Conservation (phyloP, 2,329 filamentous ascomycete genomes). For the Aspergillus sp. region DNA sequence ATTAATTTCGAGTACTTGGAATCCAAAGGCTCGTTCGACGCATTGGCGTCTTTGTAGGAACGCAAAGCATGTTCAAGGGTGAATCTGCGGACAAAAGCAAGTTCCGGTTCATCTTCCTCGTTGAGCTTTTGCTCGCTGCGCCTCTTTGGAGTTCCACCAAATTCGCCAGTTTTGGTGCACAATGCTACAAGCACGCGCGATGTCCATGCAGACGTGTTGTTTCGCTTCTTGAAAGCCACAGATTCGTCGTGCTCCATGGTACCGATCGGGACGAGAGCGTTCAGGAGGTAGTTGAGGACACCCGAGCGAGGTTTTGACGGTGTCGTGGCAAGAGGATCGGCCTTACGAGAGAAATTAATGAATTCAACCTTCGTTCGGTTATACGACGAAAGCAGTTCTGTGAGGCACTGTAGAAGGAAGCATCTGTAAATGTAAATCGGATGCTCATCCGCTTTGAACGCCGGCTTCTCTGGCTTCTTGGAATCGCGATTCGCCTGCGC, state of each 20-base stretch:
- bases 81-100: constrained; percentile 89
- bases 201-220: constrained; percentile 76
- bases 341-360: constrained; percentile 95
- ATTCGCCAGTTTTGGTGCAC: constrained; percentile 80
- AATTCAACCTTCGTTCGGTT: constrained; percentile 96
- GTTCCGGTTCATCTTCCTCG: constrained; percentile 39
- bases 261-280: constrained; percentile 63
- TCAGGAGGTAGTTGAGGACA: constrained; percentile 88
- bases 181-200: constrained; percentile 80
- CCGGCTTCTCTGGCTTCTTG: constrained; percentile 61
- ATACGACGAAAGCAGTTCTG: constrained; percentile 85
- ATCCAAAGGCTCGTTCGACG: constrained; percentile 73
- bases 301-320: constrained; percentile 91
- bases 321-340: constrained; percentile 72
- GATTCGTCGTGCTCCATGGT: constrained; percentile 66
- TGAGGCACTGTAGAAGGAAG: constrained; percentile 85
- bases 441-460: constrained; percentile 87
- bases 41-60: constrained; percentile 80
- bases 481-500: constrained; percentile 32
- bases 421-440: constrained; percentile 95
- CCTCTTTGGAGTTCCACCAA: constrained; percentile 52
- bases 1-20: constrained; percentile 82
- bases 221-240: constrained; percentile 72
- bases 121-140: constrained; percentile 35
- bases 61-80: constrained; percentile 89